Base-by-base conservation (phyloP, 2,329 filamentous ascomycete genomes). In the Aspergillus sp. region DNA sequence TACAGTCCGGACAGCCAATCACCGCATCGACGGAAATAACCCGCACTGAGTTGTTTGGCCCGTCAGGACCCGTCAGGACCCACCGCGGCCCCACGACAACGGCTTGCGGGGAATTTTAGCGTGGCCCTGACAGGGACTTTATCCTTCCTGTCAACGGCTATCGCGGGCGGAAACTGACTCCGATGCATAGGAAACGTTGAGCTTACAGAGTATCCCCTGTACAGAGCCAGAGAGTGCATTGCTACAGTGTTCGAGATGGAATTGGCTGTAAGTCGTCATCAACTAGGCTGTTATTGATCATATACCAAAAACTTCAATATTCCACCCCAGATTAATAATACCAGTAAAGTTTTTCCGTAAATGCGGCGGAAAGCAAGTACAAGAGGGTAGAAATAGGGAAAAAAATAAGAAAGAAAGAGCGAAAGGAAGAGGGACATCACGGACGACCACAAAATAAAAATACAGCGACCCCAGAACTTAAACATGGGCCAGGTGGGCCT, bases 401-500 rank as follows among this genome's bases (percentile, higher is more conserved):
- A 19, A 19, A 36, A 0, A n/a, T 12, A 36, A 36, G 34, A 19
- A 36, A 36, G 34, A 12, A 9, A n/a, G 5, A 35, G 10, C 2
- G 4, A 35, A 12, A 33, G 4, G 7, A 36, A 19, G 34, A 36
- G n/a, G n/a, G 34, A 36, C 26, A 19, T 36, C n/a, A 36, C n/a
- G 34, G 19, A 19, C 19, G 34, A 36, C 26, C 26, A 36, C n/a
- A 19, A n/a, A 36, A 7, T 19, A n/a, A 36, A 36, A 36, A 36
- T 5, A n/a, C n/a, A 36, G 26, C 34, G n/a, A 36, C 34, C 12
- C n/a, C 5, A 19, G n/a, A 36, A 19, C 26, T 7, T 19, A 36
- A 12, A 10, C 34, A 36, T 36, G n/a, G n/a, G 48, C 43, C n/a
- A 59, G 35, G 2, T 42, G 49, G 12, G 52, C 40, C n/a, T 53